Conservation (phyloP, 768 basidiomycete species). For the Tricholomella constricta region DNA sequence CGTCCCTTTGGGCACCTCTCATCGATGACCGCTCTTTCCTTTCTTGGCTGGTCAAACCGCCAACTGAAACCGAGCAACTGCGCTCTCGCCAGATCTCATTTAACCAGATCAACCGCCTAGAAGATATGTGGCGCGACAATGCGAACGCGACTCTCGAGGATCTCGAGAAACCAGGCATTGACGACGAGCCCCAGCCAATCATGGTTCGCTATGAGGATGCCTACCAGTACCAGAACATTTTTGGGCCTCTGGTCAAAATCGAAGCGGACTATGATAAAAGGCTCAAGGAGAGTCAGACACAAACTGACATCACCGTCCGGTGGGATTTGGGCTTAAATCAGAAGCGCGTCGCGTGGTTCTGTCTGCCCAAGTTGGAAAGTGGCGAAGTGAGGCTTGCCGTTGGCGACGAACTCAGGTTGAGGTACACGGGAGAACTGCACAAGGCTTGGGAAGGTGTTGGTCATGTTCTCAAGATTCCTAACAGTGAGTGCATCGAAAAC, state of each 20-base stretch:
- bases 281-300: slow-evolving; percentile 97
- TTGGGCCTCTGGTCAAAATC: slow-evolving; percentile 98
- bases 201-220: slow-evolving; percentile 94
- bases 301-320: slow-evolving; percentile 92
- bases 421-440: slow-evolving; percentile 87
- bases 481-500: slow-evolving; percentile 62
- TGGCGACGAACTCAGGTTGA: slow-evolving; percentile 90
- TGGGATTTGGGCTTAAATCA: slow-evolving; percentile 99
- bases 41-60: slow-evolving; percentile 99
- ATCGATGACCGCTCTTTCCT: slow-evolving; percentile 98
- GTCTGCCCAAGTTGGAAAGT: slow-evolving; percentile 94
- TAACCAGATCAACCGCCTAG: slow-evolving; percentile 94
- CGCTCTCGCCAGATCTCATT: slow-evolving; percentile 97
- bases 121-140: slow-evolving; percentile 98
- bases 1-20: slow-evolving; percentile 95
- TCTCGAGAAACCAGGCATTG: slow-evolving; percentile 94
- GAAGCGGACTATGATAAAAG: slow-evolving; percentile 99
- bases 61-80: slow-evolving; percentile 93
- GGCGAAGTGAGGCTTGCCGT: slow-evolving; percentile 97
- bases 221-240: slow-evolving; percentile 99
- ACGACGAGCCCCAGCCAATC: slow-evolving; percentile 96
- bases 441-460: slow-evolving; percentile 98
- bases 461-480: slow-evolving; percentile 98
- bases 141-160: slow-evolving; percentile 94
- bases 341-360: slow-evolving; percentile 98